Base-by-base conservation (phyloP, 495 filamentous ascomycete genomes). In the Podospora fimiseda region DNA sequence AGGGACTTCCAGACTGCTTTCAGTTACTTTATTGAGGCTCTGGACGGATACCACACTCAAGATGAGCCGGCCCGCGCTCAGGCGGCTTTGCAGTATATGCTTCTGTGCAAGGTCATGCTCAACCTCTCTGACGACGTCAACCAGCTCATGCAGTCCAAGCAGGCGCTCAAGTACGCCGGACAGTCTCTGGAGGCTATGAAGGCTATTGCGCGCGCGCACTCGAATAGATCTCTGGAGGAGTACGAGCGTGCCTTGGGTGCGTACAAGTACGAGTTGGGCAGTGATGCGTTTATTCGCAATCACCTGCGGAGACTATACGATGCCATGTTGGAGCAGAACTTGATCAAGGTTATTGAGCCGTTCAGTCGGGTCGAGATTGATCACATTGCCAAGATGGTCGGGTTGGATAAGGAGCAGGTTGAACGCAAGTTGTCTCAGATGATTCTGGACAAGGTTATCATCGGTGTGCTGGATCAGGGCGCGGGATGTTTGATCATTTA, bases 81-180 rank as follows among this genome's bases (percentile, higher is more conserved):
- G 8, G 85, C 91, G 8, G 88, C 93, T 21, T 75, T 99, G 57
- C 95, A 99, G 73, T 99, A 99, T 79, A 97, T 99, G 94, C 79
- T 99, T 30, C 83, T 99, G 23, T 97, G 93, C 80, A 96, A 97
- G 78, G 94, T 99, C 74, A 97, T 99, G 93, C 78, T 96, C 56
- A 99, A 99, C 74, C 74, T 92, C 27, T 89, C 82, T 57, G 90
- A 96, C 75, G 93, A 99, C 72, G 92, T 99, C 64, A 91, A 90
- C 71, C 79, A 83, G 62, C 77, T 98, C 49, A 86, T 97, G 81
- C 83, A 85, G 14, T 90, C 87, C 42, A 98, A 98, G 78, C 89
- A 95, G 68, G 93, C 93, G 24, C 80, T 90, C 61, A 93, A 94
- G 72, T 96, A 97, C 69, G 91, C 92, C 20, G 91, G 90, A 50